Conservation (phyloP, 805 yeast species). For the Millerago galiae region DNA sequence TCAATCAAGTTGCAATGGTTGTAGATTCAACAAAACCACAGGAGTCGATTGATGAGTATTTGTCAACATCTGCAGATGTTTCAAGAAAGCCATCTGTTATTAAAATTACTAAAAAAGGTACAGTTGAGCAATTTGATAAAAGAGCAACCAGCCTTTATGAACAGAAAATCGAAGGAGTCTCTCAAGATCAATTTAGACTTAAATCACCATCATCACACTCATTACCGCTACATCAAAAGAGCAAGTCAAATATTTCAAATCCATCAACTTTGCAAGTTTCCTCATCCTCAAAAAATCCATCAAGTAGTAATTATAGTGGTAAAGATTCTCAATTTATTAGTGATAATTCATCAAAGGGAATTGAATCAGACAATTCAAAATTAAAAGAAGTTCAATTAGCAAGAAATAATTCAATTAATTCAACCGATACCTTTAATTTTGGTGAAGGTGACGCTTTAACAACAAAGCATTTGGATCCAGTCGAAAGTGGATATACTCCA, state of each 20-base stretch:
- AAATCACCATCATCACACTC: conserved; percentile 6
- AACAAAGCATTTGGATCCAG: not conserved
- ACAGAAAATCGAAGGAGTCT: conserved; percentile 1
- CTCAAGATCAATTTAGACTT: conserved; percentile 5
- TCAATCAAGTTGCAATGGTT: conserved; percentile 13
- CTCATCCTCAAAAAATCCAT: conserved; percentile 1
- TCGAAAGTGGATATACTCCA: not conserved
- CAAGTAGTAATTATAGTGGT: conserved; percentile 1
- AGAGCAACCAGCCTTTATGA: not conserved
- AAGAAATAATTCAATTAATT: conserved; percentile 1
- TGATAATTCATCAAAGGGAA: not conserved
- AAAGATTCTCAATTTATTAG: not conserved
- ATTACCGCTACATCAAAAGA: conserved; percentile 4
- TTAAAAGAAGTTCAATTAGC: not conserved
- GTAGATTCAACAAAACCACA: conserved; percentile 7
- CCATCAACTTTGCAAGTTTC: conserved; percentile 3
- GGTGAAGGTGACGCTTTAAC: conserved; percentile 10
- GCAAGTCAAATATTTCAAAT: conserved; percentile 1
- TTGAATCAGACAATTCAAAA: not conserved
- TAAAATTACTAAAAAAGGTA: conserved; percentile 6
- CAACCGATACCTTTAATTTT: conserved; percentile 18
- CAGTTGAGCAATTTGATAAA: conserved; percentile 2
- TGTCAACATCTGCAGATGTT: not conserved
- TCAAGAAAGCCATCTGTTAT: conserved; percentile 16
- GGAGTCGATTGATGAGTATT: not conserved